phyloP scores from a whole-genome alignment of 2,329 filamentous ascomycete genomes.

The Fusarium bulbicola region DNA sequence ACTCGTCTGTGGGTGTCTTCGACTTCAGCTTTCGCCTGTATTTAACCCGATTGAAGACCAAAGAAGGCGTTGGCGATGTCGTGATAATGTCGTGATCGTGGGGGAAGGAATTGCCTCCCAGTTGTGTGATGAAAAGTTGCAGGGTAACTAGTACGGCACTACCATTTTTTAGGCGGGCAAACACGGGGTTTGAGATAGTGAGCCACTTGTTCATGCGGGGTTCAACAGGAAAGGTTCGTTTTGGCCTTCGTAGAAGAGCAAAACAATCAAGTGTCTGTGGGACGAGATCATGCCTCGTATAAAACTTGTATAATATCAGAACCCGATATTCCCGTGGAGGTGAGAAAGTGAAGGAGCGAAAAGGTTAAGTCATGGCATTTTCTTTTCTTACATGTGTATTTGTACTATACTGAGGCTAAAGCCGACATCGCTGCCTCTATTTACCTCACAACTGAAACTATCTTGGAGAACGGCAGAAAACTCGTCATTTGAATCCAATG shows the following conservation, averaged over 20 bases:
- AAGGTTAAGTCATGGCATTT: background rate
- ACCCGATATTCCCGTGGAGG: background rate
- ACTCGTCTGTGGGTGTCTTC: slow-evolving; percentile 2
- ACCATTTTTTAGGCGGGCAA: slow-evolving; percentile 8
- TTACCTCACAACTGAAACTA: background rate
- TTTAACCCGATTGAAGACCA: slow-evolving; percentile 20
- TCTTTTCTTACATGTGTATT: background rate
- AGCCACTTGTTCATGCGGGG: slow-evolving; percentile 36
- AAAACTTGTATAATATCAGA: background rate
- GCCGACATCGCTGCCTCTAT: background rate
- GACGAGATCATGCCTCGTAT: too few species aligned
- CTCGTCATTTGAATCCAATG: background rate
- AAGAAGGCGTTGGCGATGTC: slow-evolving; percentile 34
- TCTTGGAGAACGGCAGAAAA: background rate
- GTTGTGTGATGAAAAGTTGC: slow-evolving; percentile 35
- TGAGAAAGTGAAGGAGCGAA: background rate
- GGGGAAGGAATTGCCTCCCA: slow-evolving; percentile 34
- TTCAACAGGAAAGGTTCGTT: background rate
- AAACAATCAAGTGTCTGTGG: background rate
- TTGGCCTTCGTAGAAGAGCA: background rate
- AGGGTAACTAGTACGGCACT: slow-evolving; percentile 17
- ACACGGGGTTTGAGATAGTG: slow-evolving; percentile 14
- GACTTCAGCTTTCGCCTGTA: background rate
- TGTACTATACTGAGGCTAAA: background rate
- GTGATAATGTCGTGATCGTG: slow-evolving; percentile 43